Base-by-base conservation (phyloP, 768 basidiomycete genomes). In the Kwoniella dendrophila region DNA sequence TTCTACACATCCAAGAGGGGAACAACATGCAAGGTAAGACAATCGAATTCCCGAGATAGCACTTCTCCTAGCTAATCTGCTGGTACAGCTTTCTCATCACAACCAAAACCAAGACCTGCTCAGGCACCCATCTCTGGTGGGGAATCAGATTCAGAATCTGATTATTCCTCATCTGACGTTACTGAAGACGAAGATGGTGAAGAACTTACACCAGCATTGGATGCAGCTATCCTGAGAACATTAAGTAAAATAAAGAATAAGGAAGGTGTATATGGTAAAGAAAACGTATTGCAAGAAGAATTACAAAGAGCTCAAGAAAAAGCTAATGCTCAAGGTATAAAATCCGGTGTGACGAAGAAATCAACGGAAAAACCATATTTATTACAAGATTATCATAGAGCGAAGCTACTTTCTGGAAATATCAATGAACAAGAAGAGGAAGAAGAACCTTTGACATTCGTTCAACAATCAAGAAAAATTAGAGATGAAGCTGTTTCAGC, bases 171-270 rank as follows among this genome's bases (percentile, higher is more conserved):
- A 43, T 68, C 69, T 16, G 74, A 85, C 43, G 90, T 92, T 70
- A 86, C 86, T 1, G 94, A 98, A 74, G 94, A 98, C 75, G 90
- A 93, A 73, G 90, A 95, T 59, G 96, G 93, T 14, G 91, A 92
- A 69, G 90, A 97, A 76, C 85, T 98, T 52, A 98, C 94, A 0
- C 92, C 93, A 3, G 88, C 87, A 0, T 86, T 97, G 51, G 95
- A 97, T 71, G 96, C 87, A 44, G 96, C 96, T 20, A 96, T 98
- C 70, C 83, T 98, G 40, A 83, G 92, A 49, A 98, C 92, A 0
- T 82, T 99, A 8, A 90, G 88, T 0, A 84, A 87, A 69, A 96
- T 98, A 57, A 85, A 86, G 75, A 83, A 84, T 56, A 88, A 85
- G 68, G 92, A 93, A 0, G 84, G 81, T 0, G 95, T 99, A 30